Conservation (phyloP, 164 flowering plant species). For the Chimonanthus praecox region DNA sequence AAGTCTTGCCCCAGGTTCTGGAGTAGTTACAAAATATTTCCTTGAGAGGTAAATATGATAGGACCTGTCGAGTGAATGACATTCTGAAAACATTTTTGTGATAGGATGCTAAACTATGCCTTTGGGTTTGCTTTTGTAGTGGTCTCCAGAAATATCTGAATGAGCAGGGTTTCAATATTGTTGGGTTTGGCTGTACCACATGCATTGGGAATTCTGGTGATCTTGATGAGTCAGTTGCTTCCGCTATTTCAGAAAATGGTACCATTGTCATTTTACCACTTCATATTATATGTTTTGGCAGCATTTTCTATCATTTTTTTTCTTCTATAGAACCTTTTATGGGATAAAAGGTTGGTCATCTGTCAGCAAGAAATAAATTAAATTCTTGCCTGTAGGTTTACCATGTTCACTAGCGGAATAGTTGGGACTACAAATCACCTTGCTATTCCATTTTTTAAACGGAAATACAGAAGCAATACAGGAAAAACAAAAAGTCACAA, state of each 20-base stretch:
- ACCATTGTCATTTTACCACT: slow-evolving; percentile 2
- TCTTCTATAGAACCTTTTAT: no score
- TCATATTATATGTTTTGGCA: background rate
- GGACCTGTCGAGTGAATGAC: background rate
- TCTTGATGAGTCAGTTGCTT: slow-evolving; percentile 63
- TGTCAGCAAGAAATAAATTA: no score
- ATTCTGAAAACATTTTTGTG: background rate
- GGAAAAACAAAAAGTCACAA: no score
- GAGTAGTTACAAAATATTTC: slow-evolving; percentile 84
- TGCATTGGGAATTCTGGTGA: slow-evolving; percentile 93
- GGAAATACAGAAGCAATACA: no score
- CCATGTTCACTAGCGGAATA: no score
- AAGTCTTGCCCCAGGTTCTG: slow-evolving; percentile 91
- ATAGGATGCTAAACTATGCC: background rate
- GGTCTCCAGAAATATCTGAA: slow-evolving; percentile 73
- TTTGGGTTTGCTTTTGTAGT: slow-evolving; percentile 29
- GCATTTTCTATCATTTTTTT: background rate
- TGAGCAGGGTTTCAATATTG: slow-evolving; percentile 69
- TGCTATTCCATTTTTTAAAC: no score
- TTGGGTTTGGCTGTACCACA: slow-evolving; percentile 92
- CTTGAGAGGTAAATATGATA: slow-evolving; percentile 45
- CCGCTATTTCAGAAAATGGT: slow-evolving; percentile 80
- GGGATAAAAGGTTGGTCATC: background rate
- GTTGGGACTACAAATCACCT: no score
- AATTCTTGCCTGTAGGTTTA: no score